Base-by-base conservation (phyloP, 257 asterid species). In the Rhazya stricta region DNA sequence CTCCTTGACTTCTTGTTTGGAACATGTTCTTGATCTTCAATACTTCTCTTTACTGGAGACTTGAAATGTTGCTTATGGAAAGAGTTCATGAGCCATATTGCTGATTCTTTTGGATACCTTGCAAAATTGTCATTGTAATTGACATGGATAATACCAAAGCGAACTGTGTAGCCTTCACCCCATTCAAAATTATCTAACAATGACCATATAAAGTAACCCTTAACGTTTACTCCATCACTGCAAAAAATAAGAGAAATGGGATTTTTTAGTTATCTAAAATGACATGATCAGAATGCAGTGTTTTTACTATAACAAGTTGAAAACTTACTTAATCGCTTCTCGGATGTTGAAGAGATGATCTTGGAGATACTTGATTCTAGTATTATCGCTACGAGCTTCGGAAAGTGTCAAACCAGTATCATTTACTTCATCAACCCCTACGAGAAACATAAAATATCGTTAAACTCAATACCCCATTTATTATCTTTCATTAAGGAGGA, bases 121-220 rank as follows among this genome's bases (percentile, higher is more conserved):
- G 10, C n/a, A 36, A 65, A 65, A 18, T 36, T 65, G 29, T 34
- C 9, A 23, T 65, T 34, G 12, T 36, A 12, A 21, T 19, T 34
- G 1, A 36, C n/a, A n/a, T 65, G 21, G 2, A 65, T 21, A 3
- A 65, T 4, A 21, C 53, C 53, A 41, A 67, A 42, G 13, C 11
- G 36, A 39, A 67, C 36, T 1, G 21, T 21, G 3, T 23, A 41
- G 16, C 51, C 51, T 1, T 67, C 32, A 6, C 19, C 7, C 54
- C 72, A 67, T 39, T 67, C 72, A 34, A 67, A 39, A 25, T 67
- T 41, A 67, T 41, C 54, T 36, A 67, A 36, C 8, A 41, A 67
- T 4, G 36, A 67, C 53, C 72, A 67, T 5, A 42, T 12, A 67
- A 41, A 67, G 72, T 41, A 41, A 9, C 36, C 54, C 27, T 67